Evolutionary conservation across 2,329 filamentous ascomycete genomes (phyloP).

Genomic region (Pestalotiopsis sp.): DNA sequence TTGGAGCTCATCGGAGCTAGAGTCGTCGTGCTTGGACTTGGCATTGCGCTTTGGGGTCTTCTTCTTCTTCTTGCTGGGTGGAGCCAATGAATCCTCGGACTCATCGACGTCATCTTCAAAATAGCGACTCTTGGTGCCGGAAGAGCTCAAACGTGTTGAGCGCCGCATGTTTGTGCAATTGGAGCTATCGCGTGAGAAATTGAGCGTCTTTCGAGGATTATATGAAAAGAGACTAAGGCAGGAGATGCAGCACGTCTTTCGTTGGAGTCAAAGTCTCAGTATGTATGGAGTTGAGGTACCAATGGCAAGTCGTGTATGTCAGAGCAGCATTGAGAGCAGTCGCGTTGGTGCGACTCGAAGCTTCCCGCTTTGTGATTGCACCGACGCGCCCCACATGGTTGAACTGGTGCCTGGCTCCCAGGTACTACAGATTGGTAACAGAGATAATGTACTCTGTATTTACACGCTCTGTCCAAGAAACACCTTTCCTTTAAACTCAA

Average conservation of each 20-base stretch:
- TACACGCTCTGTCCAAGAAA: too few relatives aligned
- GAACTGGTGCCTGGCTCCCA: too few relatives aligned
- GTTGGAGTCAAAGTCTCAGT: neutral
- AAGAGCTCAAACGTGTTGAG: constrained; percentile 48
- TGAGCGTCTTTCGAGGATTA: neutral
- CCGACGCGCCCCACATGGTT: too few relatives aligned
- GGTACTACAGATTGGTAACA: too few relatives aligned
- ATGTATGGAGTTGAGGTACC: too few relatives aligned
- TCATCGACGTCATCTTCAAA: constrained; percentile 42
- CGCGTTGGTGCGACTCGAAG: too few relatives aligned
- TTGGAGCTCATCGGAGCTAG: neutral
- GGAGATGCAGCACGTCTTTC: neutral
- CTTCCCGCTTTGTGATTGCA: too few relatives aligned
- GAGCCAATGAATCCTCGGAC: constrained; percentile 1
- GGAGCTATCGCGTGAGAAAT: neutral
- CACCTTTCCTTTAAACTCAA: too few relatives aligned
- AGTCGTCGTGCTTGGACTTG: neutral
- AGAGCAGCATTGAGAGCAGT: too few relatives aligned
- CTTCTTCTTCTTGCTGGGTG: constrained; percentile 8
- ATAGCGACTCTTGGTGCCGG: constrained; percentile 51
- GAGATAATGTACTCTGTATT: too few relatives aligned
- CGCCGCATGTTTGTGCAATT: constrained; percentile 23
- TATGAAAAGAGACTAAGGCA: neutral
- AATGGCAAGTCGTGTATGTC: too few relatives aligned
- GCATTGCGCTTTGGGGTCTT: neutral